Conservation (phyloP, 164 flowering plant species). For the Hamamelis virginiana region DNA sequence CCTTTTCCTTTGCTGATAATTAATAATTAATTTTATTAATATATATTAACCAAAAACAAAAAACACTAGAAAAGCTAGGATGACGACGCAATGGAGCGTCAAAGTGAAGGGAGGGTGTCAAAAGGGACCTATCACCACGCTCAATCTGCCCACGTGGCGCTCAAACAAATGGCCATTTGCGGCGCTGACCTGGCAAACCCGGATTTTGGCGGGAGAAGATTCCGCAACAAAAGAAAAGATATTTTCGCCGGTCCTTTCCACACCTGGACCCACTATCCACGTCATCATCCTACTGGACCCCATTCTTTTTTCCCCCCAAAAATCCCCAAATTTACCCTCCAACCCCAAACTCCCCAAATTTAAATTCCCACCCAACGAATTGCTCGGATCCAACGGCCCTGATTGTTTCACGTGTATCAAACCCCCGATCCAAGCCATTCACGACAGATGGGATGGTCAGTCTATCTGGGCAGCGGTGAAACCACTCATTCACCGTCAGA, state of each 20-base stretch:
- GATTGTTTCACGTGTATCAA: conserved; percentile 14
- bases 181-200: conserved; percentile 16
- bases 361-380: conserved; percentile 7
- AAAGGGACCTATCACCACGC: too few species aligned
- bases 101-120: too few species aligned
- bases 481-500: conserved; percentile 11
- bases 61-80: too few species aligned
- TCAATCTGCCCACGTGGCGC: background rate
- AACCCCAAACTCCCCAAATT: conserved; percentile 13
- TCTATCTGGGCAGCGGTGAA: conserved; percentile 18
- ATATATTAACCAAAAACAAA: too few species aligned
- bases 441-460: conserved; percentile 31
- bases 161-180: background rate
- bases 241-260: conserved; percentile 12
- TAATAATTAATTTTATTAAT: too few species aligned
- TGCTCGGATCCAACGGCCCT: background rate
- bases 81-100: too few species aligned
- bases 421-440: conserved; percentile 17
- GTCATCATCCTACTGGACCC: conserved; percentile 8
- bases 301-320: background rate
- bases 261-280: conserved; percentile 11
- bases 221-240: conserved; percentile 16
- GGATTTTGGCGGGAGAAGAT: conserved; percentile 24
- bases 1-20: too few species aligned
- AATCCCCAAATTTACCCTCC: conserved; percentile 19